Base-by-base conservation (phyloP, 129 eudicot genomes). In the Helichrysum umbraculigerum region DNA sequence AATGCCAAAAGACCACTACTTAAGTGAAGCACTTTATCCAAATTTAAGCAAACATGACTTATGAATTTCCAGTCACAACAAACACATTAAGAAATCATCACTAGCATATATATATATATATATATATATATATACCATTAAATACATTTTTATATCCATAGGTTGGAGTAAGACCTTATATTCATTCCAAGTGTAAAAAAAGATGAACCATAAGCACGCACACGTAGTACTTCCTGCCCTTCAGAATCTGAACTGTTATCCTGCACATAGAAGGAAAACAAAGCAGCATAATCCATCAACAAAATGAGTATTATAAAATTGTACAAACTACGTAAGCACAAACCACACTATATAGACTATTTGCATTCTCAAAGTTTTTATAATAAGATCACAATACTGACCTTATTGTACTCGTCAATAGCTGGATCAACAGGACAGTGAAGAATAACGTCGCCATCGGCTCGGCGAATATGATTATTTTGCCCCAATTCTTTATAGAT, bases 191-290 rank as follows among this genome's bases (percentile, higher is more conserved):
- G 96, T 20, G 91, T 87, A 76, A 91, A 91, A 85, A 87, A 91
- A 42, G 96, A 91, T 47, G 94, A 89, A 65, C 97, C 99, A 89
- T 88, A 94, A 76, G 99, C 99, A n/a, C 99, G 97, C 60, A 91
- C 96, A 22, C 85, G 86, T 44, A 94, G 74, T 71, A 91, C 96
- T 77, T 94, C 97, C 83, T 89, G 87, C 22, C 94, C 97, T 69
- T 86, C 92, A 77, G 83, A 82, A 68, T 68, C 77, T 41, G 76
- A 71, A 58, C 68, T 75, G 61, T 76, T 68, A 51, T 81, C 93
- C 84, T 90, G 89, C 81, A 81, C 51, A 80, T 7, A 77, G 29
- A 66, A 59, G 75, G 21, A 16, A 54, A 52, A 50, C 20, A 73
- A 47, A 67, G 22, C 41, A 77, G 56, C n/a, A 71, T 28, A 34